Percentiles rank a stretch among this genome's conserved stretches.
These are phyloP conservation scores for Theobroma grandiflorum DNA, from an alignment of 441 rosid species.

Conservation along the genomic window DNA sequence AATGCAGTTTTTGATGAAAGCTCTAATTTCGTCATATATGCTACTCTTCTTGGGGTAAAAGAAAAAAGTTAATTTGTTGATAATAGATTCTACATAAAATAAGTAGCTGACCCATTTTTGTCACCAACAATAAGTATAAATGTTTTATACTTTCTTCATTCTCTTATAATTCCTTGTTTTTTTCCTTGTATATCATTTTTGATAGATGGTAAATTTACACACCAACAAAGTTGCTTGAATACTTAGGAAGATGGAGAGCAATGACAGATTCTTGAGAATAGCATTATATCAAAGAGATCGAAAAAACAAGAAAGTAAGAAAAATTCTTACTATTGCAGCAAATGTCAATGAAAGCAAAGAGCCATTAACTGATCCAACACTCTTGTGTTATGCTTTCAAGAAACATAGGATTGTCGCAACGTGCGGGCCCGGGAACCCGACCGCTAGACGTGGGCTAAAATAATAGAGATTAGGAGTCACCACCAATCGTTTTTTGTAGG, in stretches of 20 bases:
- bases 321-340: slow-evolving; percentile 86
- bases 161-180: slow-evolving; percentile 14
- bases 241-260: slow-evolving; percentile 95
- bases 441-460: too few species aligned
- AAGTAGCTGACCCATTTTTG: neutral
- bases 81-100: slow-evolving; percentile 19
- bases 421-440: too few species aligned
- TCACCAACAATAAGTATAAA: neutral
- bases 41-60: slow-evolving; percentile 96
- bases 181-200: slow-evolving; percentile 20
- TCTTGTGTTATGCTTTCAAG: slow-evolving; percentile 78
- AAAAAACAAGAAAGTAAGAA: slow-evolving; percentile 87
- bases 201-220: slow-evolving; percentile 87
- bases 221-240: slow-evolving; percentile 92
- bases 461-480: too few species aligned
- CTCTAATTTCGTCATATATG: slow-evolving; percentile 90
- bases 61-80: slow-evolving; percentile 44
- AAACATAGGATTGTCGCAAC: too few species aligned
- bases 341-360: slow-evolving; percentile 97
- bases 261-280: slow-evolving; percentile 86
- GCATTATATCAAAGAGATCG: slow-evolving; percentile 95
- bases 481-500: too few species aligned
- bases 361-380: slow-evolving; percentile 79
- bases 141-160: neutral
- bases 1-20: slow-evolving; percentile 97